These are phyloP conservation scores for Neonectria ditissima DNA, from an alignment of 2,329 filamentous ascomycete genomes.

Conservation along the genomic window DNA sequence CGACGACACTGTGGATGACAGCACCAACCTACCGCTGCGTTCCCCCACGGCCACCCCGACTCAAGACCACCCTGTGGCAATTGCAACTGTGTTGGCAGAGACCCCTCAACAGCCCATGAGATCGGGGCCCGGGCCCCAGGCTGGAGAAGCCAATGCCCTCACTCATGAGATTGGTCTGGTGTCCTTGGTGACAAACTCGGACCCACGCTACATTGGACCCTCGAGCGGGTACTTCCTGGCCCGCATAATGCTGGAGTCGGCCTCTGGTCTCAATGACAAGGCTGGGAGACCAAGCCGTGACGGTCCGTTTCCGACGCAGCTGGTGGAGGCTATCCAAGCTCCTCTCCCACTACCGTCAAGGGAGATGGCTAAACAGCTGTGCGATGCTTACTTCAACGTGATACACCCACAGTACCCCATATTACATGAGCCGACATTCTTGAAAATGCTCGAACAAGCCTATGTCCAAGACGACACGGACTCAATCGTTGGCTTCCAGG, in stretches of 20 bases:
- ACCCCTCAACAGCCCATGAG: slow-evolving; percentile 25
- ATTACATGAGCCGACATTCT: slow-evolving; percentile 58
- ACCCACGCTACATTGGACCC: slow-evolving; percentile 65
- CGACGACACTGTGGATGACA: slow-evolving; percentile 20
- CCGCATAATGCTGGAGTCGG: slow-evolving; percentile 58
- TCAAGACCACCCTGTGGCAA: accelerated
- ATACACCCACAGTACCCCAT: slow-evolving; percentile 64
- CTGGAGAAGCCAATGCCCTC: slow-evolving; percentile 41
- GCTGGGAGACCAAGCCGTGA: slow-evolving; percentile 20
- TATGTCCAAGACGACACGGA: slow-evolving; percentile 48
- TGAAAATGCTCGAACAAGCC: slow-evolving; percentile 52
- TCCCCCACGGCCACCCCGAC: slow-evolving; percentile 2
- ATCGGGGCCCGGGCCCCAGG: slow-evolving; percentile 25
- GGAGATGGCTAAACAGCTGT: slow-evolving; percentile 55
- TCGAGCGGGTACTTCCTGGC: slow-evolving; percentile 67
- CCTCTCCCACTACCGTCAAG: slow-evolving; percentile 47
- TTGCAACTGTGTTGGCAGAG: not conserved
- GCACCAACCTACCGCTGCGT: slow-evolving; percentile 4
- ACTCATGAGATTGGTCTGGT: slow-evolving; percentile 66
- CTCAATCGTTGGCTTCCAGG: slow-evolving; percentile 57
- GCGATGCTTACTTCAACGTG: slow-evolving; percentile 60
- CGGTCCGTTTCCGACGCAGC: slow-evolving; percentile 40
- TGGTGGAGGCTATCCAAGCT: slow-evolving; percentile 50
- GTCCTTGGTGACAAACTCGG: slow-evolving; percentile 59
- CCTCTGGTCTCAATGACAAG: slow-evolving; percentile 43